phyloP scores from a whole-genome alignment of 257 asterid genomes.

The Petrea volubilis region DNA sequence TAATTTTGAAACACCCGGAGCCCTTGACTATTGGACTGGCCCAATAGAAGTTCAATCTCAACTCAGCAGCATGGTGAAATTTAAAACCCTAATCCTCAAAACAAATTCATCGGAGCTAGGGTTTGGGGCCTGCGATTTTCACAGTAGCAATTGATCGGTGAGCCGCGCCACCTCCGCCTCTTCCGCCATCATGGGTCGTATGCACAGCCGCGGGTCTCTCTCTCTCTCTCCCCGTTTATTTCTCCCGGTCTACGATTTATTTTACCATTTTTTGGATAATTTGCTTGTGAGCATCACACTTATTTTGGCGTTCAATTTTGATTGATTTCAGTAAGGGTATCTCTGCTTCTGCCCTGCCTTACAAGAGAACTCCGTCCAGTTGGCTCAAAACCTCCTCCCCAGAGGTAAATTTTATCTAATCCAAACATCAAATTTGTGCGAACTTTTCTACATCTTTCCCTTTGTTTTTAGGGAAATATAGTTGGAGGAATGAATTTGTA shows the following conservation, averaged over 20 bases:
- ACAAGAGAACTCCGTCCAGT: slow-evolving; percentile 48
- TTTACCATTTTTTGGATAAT: neutral
- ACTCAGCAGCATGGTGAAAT: neutral
- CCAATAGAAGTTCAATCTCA: neutral
- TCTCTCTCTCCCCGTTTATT: neutral
- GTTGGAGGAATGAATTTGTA: neutral
- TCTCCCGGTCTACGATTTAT: no score
- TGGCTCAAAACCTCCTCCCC: slow-evolving; percentile 48
- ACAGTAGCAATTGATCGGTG: slow-evolving; percentile 19
- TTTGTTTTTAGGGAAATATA: neutral
- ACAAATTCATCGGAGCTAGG: slow-evolving; percentile 7
- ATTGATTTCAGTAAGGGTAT: slow-evolving; percentile 46
- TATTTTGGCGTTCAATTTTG: neutral
- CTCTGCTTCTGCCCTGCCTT: slow-evolving; percentile 54
- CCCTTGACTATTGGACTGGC: neutral
- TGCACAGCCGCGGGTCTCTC: slow-evolving; percentile 81
- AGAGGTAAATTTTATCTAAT: slow-evolving; percentile 31
- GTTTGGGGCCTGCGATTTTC: slow-evolving; percentile 22
- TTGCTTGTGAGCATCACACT: slow-evolving; percentile 11
- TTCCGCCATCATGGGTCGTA: slow-evolving; percentile 78
- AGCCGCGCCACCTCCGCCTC: slow-evolving; percentile 34
- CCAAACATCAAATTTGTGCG: neutral
- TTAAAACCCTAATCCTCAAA: slow-evolving; percentile 36
- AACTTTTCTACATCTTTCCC: neutral
- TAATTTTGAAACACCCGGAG: neutral